These are phyloP conservation scores for Phytopythium cucurbitacearum DNA, from an alignment of 352 stramenopile species.

Conservation along the genomic window DNA sequence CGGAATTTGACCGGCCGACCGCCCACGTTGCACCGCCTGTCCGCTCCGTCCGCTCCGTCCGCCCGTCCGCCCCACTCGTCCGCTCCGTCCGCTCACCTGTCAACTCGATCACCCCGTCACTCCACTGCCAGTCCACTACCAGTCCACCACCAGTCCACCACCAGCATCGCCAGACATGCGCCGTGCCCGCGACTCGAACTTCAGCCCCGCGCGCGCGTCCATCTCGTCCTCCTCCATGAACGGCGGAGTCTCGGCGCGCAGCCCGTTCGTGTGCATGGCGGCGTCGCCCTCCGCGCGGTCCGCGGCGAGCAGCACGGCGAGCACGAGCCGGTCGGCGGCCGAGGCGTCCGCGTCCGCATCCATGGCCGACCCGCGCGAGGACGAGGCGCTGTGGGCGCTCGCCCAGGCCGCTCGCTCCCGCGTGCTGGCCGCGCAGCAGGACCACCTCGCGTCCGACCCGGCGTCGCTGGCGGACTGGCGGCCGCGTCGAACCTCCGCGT, in stretches of 20 bases:
- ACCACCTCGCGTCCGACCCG: constrained; percentile 2
- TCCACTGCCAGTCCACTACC: no score
- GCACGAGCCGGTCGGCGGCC: not conserved
- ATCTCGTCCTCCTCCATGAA: not conserved
- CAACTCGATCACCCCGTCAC: no score
- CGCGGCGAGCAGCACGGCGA: not conserved
- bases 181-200: no score
- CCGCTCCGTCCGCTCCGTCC: no score
- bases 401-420: constrained; percentile 10
- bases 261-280: constrained; percentile 16
- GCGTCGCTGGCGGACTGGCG: constrained; percentile 13
- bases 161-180: no score
- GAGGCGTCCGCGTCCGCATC: not conserved
- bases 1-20: no score
- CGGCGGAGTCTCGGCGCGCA: constrained; percentile 17
- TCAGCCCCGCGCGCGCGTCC: not conserved
- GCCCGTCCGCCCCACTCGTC: no score
- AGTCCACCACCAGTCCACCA: no score
- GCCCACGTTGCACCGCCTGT: no score
- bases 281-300: constrained; percentile 16
- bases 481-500: constrained; percentile 14
- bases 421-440: constrained; percentile 13
- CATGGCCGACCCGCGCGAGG: constrained; percentile 9
- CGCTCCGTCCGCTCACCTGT: no score
- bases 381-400: constrained; percentile 19